These are phyloP conservation scores for Prunella vulgaris DNA, from an alignment of 257 asterid species.

Conservation along the genomic window DNA sequence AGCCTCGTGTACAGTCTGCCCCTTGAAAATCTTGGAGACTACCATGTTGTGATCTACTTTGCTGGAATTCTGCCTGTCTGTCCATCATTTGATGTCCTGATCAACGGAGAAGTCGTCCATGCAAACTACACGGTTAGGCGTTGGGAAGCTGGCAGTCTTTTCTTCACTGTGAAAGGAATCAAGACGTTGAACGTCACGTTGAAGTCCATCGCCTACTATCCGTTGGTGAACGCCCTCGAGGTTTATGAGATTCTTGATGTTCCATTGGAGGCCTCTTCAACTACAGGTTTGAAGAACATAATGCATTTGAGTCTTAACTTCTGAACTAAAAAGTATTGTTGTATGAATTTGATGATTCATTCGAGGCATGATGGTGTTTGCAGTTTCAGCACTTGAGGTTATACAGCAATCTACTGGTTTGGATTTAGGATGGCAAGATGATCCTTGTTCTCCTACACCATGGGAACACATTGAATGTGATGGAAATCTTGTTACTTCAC, in stretches of 20 bases:
- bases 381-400: constrained; percentile 92
- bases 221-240: constrained; percentile 79
- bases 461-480: constrained; percentile 87
- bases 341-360: neutral
- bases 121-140: constrained; percentile 60
- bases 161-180: constrained; percentile 55
- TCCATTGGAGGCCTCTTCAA: constrained; percentile 77
- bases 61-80: constrained; percentile 85
- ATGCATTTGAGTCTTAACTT: too few species aligned
- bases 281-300: constrained; percentile 51
- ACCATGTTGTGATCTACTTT: constrained; percentile 78
- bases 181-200: constrained; percentile 62
- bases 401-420: constrained; percentile 71
- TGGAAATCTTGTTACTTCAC: constrained; percentile 75
- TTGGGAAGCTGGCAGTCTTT: constrained; percentile 52
- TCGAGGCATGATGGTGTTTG: constrained; percentile 1
- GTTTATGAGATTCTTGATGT: constrained; percentile 73
- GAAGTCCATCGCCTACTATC: constrained; percentile 62
- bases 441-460: constrained; percentile 81
- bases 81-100: constrained; percentile 65
- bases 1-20: constrained; percentile 62
- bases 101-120: constrained; percentile 49
- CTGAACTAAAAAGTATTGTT: too few species aligned
- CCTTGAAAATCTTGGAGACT: constrained; percentile 64
- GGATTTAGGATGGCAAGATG: constrained; percentile 83